Conservation (phyloP, 1,284 basidiomycete species). For the Mycosarcoma maydis region DNA sequence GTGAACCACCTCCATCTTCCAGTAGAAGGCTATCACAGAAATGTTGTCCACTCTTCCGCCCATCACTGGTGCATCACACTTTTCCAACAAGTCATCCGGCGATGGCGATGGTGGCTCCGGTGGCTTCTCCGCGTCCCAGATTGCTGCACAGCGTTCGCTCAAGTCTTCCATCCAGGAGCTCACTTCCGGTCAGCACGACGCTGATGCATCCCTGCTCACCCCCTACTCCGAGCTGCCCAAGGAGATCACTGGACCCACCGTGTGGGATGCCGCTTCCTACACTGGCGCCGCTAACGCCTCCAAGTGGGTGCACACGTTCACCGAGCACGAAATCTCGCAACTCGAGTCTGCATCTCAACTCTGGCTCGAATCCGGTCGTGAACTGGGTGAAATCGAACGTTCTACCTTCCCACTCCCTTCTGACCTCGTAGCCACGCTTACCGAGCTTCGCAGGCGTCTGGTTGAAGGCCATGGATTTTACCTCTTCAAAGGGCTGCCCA, state of each 20-base stretch:
- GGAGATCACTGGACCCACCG: constrained; percentile 60
- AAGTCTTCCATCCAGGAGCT: constrained; percentile 51
- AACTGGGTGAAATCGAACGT: constrained; percentile 58
- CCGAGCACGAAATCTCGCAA: constrained; percentile 41
- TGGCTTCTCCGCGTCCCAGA: constrained; percentile 43
- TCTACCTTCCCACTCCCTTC: constrained; percentile 56
- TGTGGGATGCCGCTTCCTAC: constrained; percentile 62
- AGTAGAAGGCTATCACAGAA: no score
- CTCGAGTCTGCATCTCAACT: constrained; percentile 47
- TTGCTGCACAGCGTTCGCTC: constrained; percentile 51
- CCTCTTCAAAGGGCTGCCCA: constrained; percentile 69
- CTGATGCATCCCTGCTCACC: constrained; percentile 38
- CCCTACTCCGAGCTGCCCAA: constrained; percentile 67
- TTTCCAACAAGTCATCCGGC: constrained; percentile 11
- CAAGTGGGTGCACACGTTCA: constrained; percentile 57
- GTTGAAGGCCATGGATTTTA: constrained; percentile 66
- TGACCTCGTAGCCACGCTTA: constrained; percentile 41
- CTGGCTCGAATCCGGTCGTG: constrained; percentile 52
- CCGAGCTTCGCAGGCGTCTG: constrained; percentile 39
- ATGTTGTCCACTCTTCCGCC: constrained; percentile 38
- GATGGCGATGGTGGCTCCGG: constrained; percentile 26
- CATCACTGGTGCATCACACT: constrained; percentile 16
- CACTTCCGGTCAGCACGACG: constrained; percentile 62
- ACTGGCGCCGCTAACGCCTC: constrained; percentile 48
- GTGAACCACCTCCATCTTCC: background rate